Evolutionary conservation across 2,329 filamentous ascomycete species (phyloP), one percentile per base, ranked within the genome.

Genomic region (Hypoxylon sp.): DNA sequence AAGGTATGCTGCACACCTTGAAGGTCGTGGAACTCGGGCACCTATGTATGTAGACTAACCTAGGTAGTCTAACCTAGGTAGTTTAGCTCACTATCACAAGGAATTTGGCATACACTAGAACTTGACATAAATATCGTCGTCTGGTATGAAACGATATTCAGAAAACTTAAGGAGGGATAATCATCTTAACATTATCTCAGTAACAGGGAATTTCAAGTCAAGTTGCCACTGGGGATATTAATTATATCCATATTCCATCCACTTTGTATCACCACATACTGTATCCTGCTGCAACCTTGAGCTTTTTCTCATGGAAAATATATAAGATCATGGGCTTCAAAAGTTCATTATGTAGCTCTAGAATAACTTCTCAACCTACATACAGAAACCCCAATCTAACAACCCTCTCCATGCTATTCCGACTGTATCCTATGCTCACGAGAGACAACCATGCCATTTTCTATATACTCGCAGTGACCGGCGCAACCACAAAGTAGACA

Each of bases 1-100:
- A 67, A 57, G 26, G 37, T 39, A 54, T 29, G 44, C 13, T 44
- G 39, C 13, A 19, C 4, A 39, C 19, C 26, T 26, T 35, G 22
- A 39, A 48, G 24, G 24, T 39, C 14, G 54, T 47, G 29, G 52
- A 50, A 29, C 31, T 14, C 17, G 11, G 33, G 55, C 22, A 11
- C 46, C 22, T 42, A 55, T 14, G 39, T 42, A 55, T 14, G 39
- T 8, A 33, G 47, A 22, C 17, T 44, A 54, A 33, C 26, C 42
- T 48, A n/a, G n/a, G n/a, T n/a, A n/a, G n/a, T n/a, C n/a, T n/a
- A n/a, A 22, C 19, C 19, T 22, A 22, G 19, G 19, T 26, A 33
- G 3, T 37, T 14, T 14, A 37, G 35, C 13, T 37, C 35, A 37
- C 8, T 31, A 2, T 31, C 6, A 31, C 29, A 31, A 31, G 29